Evolutionary conservation across 345 rosid species (phyloP).

Genomic region (Boechera retrofracta): DNA sequence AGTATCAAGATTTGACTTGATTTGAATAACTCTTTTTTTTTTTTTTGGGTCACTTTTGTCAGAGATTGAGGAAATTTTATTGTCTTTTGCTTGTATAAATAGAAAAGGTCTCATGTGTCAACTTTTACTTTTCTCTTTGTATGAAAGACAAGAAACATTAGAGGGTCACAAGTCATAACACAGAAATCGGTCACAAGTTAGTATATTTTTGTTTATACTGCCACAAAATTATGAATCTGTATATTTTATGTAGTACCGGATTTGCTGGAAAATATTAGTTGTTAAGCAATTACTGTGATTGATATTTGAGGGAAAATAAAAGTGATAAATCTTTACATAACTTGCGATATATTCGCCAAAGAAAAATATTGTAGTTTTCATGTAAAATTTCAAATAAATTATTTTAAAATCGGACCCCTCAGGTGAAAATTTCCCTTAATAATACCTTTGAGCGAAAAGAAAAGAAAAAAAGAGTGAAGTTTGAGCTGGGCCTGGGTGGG

Average conservation of each 20-base stretch:
- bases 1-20: constrained; percentile 35
- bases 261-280: constrained; percentile 22
- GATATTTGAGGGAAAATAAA: background rate
- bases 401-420: too few species aligned
- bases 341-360: too few species aligned
- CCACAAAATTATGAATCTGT: background rate
- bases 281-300: background rate
- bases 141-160: constrained; percentile 7
- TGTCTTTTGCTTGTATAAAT: constrained; percentile 37
- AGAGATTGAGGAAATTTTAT: constrained; percentile 7
- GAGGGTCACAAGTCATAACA: background rate
- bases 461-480: background rate
- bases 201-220: background rate
- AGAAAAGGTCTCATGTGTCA: constrained; percentile 34
- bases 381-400: too few species aligned
- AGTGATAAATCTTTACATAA: background rate
- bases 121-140: constrained; percentile 41
- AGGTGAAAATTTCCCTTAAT: too few species aligned
- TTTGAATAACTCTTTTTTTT: background rate
- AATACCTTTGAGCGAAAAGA: too few species aligned
- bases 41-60: constrained; percentile 19
- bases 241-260: background rate
- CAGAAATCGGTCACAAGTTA: background rate
- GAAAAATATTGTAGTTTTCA: too few species aligned
- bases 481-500: background rate